Evolutionary conservation across 1,284 basidiomycete species (phyloP), one percentile per base, ranked within the genome.

Genomic region (Xanthoconium separans): DNA sequence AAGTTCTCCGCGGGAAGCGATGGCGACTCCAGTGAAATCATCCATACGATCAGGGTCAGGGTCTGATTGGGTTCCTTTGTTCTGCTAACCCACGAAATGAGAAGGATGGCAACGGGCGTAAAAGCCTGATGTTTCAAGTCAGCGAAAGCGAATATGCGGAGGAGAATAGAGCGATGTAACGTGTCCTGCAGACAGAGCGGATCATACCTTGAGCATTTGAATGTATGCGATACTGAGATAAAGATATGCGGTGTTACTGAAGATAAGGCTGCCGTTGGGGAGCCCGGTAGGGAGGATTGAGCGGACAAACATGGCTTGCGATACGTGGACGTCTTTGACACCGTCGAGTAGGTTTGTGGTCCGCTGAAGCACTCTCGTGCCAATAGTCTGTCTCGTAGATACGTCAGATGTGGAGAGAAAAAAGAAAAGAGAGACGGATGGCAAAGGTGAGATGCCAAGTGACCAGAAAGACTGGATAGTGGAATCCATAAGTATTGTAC

Each of bases 171-270:
- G 6, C 10, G 13, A 47, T 20, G 16, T 4, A 33, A n/a, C n/a
- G n/a, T n/a, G n/a, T n/a, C n/a, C n/a, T n/a, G n/a, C n/a, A n/a
- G n/a, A 33, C 16, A 13, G 40, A 47, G 45, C 4, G 31, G 10
- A 29, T 50, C 72, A 36, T 54, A 89, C 91, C 85, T 97, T 97
- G 76, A 98, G 88, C 95, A 98, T 98, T 72, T 98, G 95, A 62
- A 98, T 97, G 74, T 95, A 98, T 2, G 91, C 85, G 30, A 98
- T 92, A 58, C 85, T 89, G 53, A 98, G 84, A 58, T 93, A 88
- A 34, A 98, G 85, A 72, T 98, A 98, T 15, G 95, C 94, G 52
- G 92, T 95, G 77, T 98, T 98, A 74, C 88, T 91, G 53, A 96
- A 79, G 64, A 98, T 94, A 56, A 98, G 84, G 59, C 89, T 93